Evolutionary conservation across 768 basidiomycete species (phyloP).

Genomic region (Boletus sp.): DNA sequence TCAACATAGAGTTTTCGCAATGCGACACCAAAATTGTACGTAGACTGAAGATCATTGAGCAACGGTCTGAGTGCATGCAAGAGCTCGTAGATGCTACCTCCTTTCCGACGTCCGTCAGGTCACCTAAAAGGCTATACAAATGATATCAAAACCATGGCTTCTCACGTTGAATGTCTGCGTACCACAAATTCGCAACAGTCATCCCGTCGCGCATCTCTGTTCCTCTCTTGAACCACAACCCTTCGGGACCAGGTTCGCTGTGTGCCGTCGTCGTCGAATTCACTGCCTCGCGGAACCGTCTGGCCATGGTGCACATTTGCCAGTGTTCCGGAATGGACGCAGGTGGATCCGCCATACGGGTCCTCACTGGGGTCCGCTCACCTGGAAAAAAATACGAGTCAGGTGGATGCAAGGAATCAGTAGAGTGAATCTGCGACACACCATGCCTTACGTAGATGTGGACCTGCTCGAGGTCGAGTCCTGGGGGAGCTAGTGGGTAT

Average conservation of each 20-base stretch:
- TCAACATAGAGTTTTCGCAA: constrained; percentile 67
- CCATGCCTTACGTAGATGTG: constrained; percentile 77
- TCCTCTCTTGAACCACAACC: constrained; percentile 41
- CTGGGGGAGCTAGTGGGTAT: constrained; percentile 58
- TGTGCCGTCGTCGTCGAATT: constrained; percentile 17
- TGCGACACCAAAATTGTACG: constrained; percentile 57
- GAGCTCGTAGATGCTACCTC: constrained; percentile 40
- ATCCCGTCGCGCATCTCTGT: constrained; percentile 60
- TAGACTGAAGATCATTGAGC: constrained; percentile 45
- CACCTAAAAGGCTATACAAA: constrained; percentile 57
- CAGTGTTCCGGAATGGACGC: constrained; percentile 68
- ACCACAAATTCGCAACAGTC: constrained; percentile 63
- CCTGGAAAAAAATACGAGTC: constrained; percentile 39
- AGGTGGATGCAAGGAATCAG: background rate
- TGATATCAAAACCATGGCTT: background rate
- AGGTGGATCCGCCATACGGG: constrained; percentile 59
- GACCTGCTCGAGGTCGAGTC: constrained; percentile 63
- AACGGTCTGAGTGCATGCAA: background rate
- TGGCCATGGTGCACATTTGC: constrained; percentile 59
- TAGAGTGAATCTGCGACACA: constrained; percentile 31
- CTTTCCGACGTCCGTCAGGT: constrained; percentile 51
- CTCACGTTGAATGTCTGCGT: constrained; percentile 20
- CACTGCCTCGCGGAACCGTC: constrained; percentile 49
- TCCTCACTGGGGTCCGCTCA: constrained; percentile 74
- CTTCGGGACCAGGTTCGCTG: constrained; percentile 17